phyloP scores from a whole-genome alignment of 2,329 filamentous ascomycete species.

The Lojkania enalia region DNA sequence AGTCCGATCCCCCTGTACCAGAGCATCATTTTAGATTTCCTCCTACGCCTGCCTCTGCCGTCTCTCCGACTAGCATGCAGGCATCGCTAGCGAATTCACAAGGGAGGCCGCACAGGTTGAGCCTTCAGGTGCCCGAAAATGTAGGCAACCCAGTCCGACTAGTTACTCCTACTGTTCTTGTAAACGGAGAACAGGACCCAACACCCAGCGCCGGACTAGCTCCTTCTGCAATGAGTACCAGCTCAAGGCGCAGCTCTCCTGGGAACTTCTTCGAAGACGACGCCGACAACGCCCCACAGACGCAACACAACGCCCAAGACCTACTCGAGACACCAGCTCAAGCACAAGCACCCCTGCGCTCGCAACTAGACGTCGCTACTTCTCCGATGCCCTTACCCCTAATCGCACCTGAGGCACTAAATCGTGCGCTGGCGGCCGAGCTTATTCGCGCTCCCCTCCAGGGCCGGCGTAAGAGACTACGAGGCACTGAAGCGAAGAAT shows the following conservation, averaged over 20 bases:
- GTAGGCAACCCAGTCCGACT: slow-evolving; percentile 63
- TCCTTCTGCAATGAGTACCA: slow-evolving; percentile 27
- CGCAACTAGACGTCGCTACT: slow-evolving; percentile 19
- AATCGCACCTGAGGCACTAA: slow-evolving; percentile 47
- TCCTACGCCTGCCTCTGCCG: slow-evolving; percentile 44
- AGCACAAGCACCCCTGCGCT: slow-evolving; percentile 32
- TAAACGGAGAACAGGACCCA: slow-evolving; percentile 53
- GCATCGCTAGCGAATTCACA: slow-evolving; percentile 23
- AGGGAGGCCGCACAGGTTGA: slow-evolving; percentile 56
- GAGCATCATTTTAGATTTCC: slow-evolving; percentile 45
- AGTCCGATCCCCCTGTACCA: slow-evolving; percentile 42
- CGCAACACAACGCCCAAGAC: slow-evolving; percentile 28
- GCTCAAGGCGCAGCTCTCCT: slow-evolving; percentile 22
- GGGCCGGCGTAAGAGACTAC: slow-evolving; percentile 48
- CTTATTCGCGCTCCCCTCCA: slow-evolving; percentile 51
- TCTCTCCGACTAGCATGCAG: slow-evolving; percentile 35
- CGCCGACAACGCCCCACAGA: slow-evolving; percentile 12
- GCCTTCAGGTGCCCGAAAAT: slow-evolving; percentile 66
- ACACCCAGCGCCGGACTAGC: slow-evolving; percentile 28
- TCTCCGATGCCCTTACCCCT: slow-evolving; percentile 13
- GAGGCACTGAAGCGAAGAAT: slow-evolving; percentile 51
- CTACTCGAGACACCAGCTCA: slow-evolving; percentile 27
- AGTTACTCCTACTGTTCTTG: slow-evolving; percentile 61
- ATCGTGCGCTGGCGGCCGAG: slow-evolving; percentile 51
- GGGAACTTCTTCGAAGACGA: slow-evolving; percentile 23